These are phyloP conservation scores for Harrya chromipes DNA, from an alignment of 768 basidiomycete species.

Conservation along the genomic window DNA sequence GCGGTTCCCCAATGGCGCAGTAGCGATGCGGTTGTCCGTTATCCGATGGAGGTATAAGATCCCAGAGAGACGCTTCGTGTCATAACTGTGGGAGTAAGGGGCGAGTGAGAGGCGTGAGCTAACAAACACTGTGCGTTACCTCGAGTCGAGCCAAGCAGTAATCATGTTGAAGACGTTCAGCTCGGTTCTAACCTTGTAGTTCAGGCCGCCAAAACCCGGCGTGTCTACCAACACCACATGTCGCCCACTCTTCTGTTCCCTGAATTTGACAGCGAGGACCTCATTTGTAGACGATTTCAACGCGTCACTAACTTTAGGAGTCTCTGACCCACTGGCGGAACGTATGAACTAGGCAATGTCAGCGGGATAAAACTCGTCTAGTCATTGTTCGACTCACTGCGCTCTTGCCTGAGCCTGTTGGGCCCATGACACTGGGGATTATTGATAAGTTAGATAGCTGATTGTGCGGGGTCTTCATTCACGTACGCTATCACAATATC, in stretches of 20 bases:
- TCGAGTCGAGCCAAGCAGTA: not conserved
- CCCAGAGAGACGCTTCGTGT: slow-evolving; percentile 22
- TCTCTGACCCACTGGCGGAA: not conserved
- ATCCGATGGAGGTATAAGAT: slow-evolving; percentile 42
- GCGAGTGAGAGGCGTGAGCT: not conserved
- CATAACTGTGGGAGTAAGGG: slow-evolving; percentile 1
- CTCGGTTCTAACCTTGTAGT: not conserved
- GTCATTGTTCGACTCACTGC: slow-evolving; percentile 3
- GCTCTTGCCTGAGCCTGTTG: slow-evolving; percentile 14
- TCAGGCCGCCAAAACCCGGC: slow-evolving; percentile 20
- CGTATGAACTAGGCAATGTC: slow-evolving; percentile 10
- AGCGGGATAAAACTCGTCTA: not conserved
- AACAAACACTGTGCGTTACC: not conserved
- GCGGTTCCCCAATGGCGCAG: slow-evolving; percentile 31
- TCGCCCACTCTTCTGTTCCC: not conserved
- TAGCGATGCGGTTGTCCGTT: slow-evolving; percentile 35
- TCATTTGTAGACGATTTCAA: slow-evolving; percentile 10
- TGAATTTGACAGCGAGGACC: slow-evolving; percentile 4
- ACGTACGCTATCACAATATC: slow-evolving; percentile 17
- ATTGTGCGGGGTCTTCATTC: not conserved
- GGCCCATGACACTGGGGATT: slow-evolving; percentile 14
- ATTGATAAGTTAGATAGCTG: not conserved
- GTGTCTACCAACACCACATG: slow-evolving; percentile 24
- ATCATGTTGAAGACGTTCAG: slow-evolving; percentile 1
- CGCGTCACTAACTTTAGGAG: slow-evolving; percentile 1